Base-by-base conservation (phyloP, 352 stramenopile species). In the Aphanomyces cochlioides region DNA sequence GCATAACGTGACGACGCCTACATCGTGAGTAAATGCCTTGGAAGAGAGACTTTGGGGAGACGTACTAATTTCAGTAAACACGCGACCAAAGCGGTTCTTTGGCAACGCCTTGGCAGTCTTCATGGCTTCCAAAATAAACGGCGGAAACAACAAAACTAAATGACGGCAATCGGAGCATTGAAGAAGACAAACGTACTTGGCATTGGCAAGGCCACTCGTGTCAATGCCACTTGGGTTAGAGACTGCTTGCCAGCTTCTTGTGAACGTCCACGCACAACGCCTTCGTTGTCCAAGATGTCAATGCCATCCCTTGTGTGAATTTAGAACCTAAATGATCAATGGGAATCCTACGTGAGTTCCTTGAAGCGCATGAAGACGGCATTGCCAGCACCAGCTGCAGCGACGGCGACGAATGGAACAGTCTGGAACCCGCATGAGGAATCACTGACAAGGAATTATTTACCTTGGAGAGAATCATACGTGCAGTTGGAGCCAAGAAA, bases 331-430 rank as follows among this genome's bases (percentile, higher is more conserved):
- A 28, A 28, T 2, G 28, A 28, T 28, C 3, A 39, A 56, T 56
- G 43, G 36, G 38, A 28, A 13, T 81, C 84, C 66, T 79, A 93
- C 86, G 81, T 79, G 71, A 87, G 87, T 75, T 96, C 88, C 56
- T 90, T 92, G 61, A 90, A 87, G n/a, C 88, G 84, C 84, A 93
- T 93, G 0, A 86, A 91, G n/a, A 93, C 87, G 17, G 84, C 87
- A 67, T 96, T 95, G 72, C 92, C 92, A 12, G 82, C 85, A 72
- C 88, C 88, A 19, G 88, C 88, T 40, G 83, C 90, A 0, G 84
- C 85, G 1, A 96, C 88, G 19, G 88, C 87, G 37, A 94, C 73
- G 67, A 93, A 96, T 15, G 88, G 88, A 39, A 96, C 85, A 36
- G 84, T 92, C 86, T 94, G 40, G 17, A 50, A 50, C 10, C 10